Evolutionary conservation across 768 basidiomycete species (phyloP), one percentile per base, ranked within the genome.

Genomic region (Leucogyrophana mollusca): DNA sequence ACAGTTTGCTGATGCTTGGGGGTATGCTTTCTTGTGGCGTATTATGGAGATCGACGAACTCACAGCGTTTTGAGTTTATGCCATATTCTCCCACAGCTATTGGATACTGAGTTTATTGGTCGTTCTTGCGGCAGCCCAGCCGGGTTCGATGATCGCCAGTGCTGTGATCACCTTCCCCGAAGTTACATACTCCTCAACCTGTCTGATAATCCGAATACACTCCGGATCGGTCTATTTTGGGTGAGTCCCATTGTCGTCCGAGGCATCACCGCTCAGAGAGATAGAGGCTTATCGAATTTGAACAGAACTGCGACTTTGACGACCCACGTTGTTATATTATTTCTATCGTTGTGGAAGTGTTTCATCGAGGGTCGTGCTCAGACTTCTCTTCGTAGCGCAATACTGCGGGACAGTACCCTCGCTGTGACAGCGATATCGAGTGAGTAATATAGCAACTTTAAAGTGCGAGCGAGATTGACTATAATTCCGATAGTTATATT

Each of bases 331-430:
- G 1, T 50, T 1, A 36, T 62, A 32, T 45, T 52, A 16, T 49
- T 55, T 40, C 46, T 62, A 53, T 49, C 56, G 1, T 48, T 55
- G 21, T 60, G 47, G 53, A 48, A 49, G 25, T 61, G 41, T 33
- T 7, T 57, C 1, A 32, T 35, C 10, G 39, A 10, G 13, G 10
- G 7, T 18, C 10, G 44, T 20, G 17, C 38, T 4, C 35, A 42
- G 38, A 14, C 6, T 42, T 13, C 11, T 3, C 39, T 53, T 8
- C 51, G 55, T 24, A 32, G 46, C 22, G 18, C 48, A 10, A 13
- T 57, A 18, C 17, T 59, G 2, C 52, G 58, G n/a, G 60, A 62
- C 43, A 50, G 58, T 5, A 42, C 23, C 10, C 7, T 40, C 3
- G 43, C 58, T 4, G 4, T 43, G 21, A 1, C 40, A 11, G 43